A percentile compares a stretch with the other conserved stretches of the same genome.
Conservation (phyloP, 2,329 filamentous ascomycete species). For the Xylariaceae sp. region DNA sequence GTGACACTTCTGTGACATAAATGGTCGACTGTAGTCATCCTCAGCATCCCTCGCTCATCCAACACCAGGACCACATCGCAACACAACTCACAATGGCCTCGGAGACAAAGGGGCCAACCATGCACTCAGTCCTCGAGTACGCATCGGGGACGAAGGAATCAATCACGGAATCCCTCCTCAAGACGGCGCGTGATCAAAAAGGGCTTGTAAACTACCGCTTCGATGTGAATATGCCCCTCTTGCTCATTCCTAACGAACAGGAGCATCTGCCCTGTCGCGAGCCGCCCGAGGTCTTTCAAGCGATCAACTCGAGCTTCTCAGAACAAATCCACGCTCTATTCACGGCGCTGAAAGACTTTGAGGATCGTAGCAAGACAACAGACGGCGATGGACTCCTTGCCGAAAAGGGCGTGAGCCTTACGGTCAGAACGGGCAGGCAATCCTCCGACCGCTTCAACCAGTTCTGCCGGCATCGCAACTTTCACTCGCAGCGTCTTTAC, state of each 20-base stretch:
- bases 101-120: neutral
- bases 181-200: neutral
- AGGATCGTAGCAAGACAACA: neutral
- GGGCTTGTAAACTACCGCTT: neutral
- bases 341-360: neutral
- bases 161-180: conserved; percentile 1
- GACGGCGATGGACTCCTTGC: neutral
- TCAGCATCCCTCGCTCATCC: no score
- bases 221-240: conserved; percentile 3
- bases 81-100: no score
- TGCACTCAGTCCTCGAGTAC: neutral
- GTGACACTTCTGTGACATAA: no score
- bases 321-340: conserved; percentile 7
- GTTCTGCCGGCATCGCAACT: conserved; percentile 13
- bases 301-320: conserved; percentile 2
- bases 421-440: neutral
- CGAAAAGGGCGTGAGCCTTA: neutral
- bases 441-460: neutral
- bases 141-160: neutral
- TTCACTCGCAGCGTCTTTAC: conserved; percentile 13
- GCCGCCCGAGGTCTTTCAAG: neutral
- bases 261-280: conserved; percentile 2
- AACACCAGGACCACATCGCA: no score
- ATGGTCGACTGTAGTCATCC: no score
- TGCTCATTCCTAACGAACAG: neutral